Evolutionary conservation across 257 asterid species (phyloP).

Genomic region (Solanum neorickii): DNA sequence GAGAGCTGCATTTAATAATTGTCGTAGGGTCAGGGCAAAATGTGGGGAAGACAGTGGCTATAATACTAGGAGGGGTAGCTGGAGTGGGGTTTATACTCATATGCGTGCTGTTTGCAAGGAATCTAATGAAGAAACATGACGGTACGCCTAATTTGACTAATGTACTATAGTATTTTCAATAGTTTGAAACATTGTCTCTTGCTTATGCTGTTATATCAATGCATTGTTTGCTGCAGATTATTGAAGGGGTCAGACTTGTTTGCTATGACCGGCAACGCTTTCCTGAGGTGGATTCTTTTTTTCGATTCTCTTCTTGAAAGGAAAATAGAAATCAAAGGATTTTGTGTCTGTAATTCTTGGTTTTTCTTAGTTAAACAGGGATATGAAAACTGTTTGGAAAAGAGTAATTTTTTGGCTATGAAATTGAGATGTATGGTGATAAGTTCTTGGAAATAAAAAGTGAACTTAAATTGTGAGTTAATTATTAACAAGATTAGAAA

Average conservation of each 20-base stretch:
- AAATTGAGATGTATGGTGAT: conserved; percentile 9
- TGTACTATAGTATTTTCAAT: neutral
- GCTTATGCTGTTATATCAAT: neutral
- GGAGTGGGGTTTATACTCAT: conserved; percentile 86
- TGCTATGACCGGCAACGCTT: neutral
- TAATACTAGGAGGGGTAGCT: conserved; percentile 98
- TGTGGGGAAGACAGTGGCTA: conserved; percentile 90
- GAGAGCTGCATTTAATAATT: neutral
- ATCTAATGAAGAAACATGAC: conserved; percentile 65
- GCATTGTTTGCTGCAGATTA: conserved; percentile 21
- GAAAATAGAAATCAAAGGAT: neutral
- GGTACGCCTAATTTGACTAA: conserved; percentile 30
- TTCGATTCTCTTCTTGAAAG: neutral
- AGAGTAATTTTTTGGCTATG: conserved; percentile 20
- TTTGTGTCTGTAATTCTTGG: neutral
- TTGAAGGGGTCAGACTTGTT: conserved; percentile 19
- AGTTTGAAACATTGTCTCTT: neutral
- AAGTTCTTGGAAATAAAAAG: neutral
- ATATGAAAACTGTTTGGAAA: neutral
- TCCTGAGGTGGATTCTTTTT: conserved; percentile 2
- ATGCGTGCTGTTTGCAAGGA: conserved; percentile 71
- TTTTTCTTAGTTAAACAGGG: neutral
- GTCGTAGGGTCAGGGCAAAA: conserved; percentile 65
- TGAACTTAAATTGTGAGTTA: conserved; percentile 7
- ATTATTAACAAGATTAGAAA: conserved; percentile 18